Evolutionary conservation across 805 yeast genomes (phyloP).

Genomic region (Starmerella scarabaei): DNA sequence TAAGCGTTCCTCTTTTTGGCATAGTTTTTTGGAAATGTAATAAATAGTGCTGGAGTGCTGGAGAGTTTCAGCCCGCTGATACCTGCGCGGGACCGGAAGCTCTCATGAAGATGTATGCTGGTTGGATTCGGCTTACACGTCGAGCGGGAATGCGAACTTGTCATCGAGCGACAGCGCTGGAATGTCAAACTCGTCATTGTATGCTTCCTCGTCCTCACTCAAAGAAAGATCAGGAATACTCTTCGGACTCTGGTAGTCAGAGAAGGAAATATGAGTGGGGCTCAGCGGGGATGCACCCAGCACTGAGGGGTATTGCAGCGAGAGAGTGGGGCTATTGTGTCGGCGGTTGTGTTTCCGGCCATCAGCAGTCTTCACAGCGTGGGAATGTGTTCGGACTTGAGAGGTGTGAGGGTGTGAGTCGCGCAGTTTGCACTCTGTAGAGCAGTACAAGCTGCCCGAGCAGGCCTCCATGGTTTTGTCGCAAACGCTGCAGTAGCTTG

Average conservation of each 20-base stretch:
- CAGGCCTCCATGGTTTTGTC: conserved; percentile 24
- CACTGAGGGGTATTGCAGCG: conserved; percentile 13
- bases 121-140: not conserved
- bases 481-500: conserved; percentile 28
- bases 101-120: too few species aligned
- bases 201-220: conserved; percentile 16
- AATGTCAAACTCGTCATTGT: conserved; percentile 8
- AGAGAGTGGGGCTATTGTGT: not conserved
- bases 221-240: conserved; percentile 13
- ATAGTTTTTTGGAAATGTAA: too few species aligned
- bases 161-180: conserved; percentile 11
- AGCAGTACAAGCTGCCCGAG: conserved; percentile 25
- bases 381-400: not conserved
- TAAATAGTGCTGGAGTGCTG: too few species aligned
- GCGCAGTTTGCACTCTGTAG: conserved; percentile 23
- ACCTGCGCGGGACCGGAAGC: too few species aligned
- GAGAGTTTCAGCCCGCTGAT: too few species aligned
- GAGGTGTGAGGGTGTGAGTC: conserved; percentile 16
- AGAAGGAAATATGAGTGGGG: not conserved
- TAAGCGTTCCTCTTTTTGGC: too few species aligned
- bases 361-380: not conserved
- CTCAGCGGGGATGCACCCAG: not conserved
- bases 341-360: too few species aligned
- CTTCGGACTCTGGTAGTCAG: conserved; percentile 1
- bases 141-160: not conserved